phyloP scores from a whole-genome alignment of 768 basidiomycete species.

The Chiua virens region DNA sequence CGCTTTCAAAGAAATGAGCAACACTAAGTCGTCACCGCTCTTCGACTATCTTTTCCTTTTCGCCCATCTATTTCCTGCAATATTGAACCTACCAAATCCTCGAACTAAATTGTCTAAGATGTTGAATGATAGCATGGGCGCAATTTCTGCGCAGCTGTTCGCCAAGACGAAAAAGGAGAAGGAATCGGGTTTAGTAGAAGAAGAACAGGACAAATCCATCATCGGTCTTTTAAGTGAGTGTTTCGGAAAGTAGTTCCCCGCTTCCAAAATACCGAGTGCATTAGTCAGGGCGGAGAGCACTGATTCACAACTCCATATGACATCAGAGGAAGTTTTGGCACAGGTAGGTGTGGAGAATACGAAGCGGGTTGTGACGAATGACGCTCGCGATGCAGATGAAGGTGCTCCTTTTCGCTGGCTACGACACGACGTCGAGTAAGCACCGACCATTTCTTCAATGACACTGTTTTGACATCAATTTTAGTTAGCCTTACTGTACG shows the following conservation, averaged over 20 bases:
- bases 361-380: not conserved
- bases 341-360: conserved; percentile 18
- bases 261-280: not conserved
- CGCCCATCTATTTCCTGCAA: conserved; percentile 29
- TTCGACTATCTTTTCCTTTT: conserved; percentile 24
- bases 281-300: conserved; percentile 40
- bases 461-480: not conserved
- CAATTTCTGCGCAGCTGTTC: conserved; percentile 36
- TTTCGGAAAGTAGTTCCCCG: not conserved
- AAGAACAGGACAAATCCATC: conserved; percentile 36
- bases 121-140: conserved; percentile 30
- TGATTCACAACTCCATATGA: conserved; percentile 32
- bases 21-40: conserved; percentile 22
- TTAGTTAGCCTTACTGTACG: conserved; percentile 28
- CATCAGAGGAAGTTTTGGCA: conserved; percentile 41
- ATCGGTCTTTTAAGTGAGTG: conserved; percentile 39
- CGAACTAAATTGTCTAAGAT: conserved; percentile 25
- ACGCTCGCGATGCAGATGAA: conserved; percentile 28
- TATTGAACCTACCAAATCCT: conserved; percentile 34
- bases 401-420: conserved; percentile 39
- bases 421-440: conserved; percentile 43
- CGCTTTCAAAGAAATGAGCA: conserved; percentile 25
- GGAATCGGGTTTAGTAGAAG: conserved; percentile 24
- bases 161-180: conserved; percentile 34
- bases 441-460: not conserved